These are phyloP conservation scores for Apiosordaria backusii DNA, from an alignment of 495 filamentous ascomycete species.

Conservation along the genomic window DNA sequence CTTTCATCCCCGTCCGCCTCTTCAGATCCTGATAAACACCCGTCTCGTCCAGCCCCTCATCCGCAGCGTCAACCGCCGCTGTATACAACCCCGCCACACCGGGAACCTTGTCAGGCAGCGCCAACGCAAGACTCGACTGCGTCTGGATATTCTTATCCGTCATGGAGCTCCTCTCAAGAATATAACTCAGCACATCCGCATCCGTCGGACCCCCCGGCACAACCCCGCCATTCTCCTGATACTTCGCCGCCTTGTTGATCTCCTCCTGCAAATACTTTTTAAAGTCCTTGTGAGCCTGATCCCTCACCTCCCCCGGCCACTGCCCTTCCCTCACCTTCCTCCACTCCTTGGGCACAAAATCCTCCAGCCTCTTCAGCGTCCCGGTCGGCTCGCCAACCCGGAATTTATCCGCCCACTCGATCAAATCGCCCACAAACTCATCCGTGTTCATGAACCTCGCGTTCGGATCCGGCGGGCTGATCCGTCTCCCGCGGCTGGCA, in stretches of 20 bases:
- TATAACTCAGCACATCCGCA: constrained; percentile 39
- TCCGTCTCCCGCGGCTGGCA: constrained; percentile 9
- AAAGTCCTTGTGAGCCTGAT: constrained; percentile 33
- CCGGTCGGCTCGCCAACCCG: constrained; percentile 23
- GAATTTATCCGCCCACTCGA: constrained; percentile 40
- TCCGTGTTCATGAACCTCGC: constrained; percentile 62
- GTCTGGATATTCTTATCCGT: constrained; percentile 29
- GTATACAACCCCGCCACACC: constrained; percentile 50
- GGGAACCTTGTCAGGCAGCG: constrained; percentile 41
- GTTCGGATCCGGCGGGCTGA: constrained; percentile 50
- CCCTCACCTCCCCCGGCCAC: constrained; percentile 28
- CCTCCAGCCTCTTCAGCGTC: constrained; percentile 34
- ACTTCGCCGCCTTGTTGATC: constrained; percentile 38
- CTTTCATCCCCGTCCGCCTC: constrained; percentile 63
- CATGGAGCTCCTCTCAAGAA: constrained; percentile 41
- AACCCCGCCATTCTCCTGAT: constrained; percentile 41
- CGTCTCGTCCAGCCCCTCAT: constrained; percentile 40
- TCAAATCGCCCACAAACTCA: constrained; percentile 53
- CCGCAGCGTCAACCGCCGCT: constrained; percentile 40
- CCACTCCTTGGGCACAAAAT: constrained; percentile 38
- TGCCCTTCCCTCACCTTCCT: constrained; percentile 25
- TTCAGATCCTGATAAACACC: constrained; percentile 52
- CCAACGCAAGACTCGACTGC: constrained; percentile 39
- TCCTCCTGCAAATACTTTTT: constrained; percentile 30
- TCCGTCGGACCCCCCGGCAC: constrained; percentile 44